phyloP scores from a whole-genome alignment of 805 yeast genomes.

The Lipomyces japonicus region DNA sequence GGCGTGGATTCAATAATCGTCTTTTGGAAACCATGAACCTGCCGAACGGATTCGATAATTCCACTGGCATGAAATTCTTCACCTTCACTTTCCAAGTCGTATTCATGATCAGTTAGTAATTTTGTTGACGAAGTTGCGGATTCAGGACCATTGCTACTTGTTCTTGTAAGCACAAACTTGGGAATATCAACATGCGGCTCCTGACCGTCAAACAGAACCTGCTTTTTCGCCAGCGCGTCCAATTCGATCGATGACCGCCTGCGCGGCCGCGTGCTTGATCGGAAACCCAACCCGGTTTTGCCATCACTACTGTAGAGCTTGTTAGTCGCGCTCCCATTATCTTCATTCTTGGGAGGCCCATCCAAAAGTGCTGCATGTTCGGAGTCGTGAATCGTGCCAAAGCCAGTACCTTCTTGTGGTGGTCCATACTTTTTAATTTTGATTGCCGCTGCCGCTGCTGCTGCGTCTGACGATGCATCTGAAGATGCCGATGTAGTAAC shows the following conservation, averaged over 20 bases:
- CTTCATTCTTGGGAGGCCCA: slow-evolving; percentile 4
- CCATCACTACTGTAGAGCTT: not conserved
- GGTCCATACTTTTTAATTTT: slow-evolving; percentile 1
- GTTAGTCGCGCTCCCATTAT: not conserved
- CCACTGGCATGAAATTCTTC: slow-evolving; percentile 48
- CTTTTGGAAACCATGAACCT: slow-evolving; percentile 77
- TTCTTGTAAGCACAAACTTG: not conserved
- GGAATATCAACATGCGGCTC: not conserved
- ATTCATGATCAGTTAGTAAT: slow-evolving; percentile 9
- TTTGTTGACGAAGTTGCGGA: slow-evolving; percentile 16
- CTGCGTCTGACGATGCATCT: slow-evolving; percentile 4
- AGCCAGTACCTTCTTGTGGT: slow-evolving; percentile 5
- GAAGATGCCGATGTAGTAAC: not conserved
- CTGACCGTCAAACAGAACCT: not conserved
- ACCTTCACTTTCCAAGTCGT: not conserved
- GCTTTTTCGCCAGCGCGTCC: slow-evolving; percentile 7
- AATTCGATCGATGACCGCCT: slow-evolving; percentile 22
- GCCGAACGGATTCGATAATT: slow-evolving; percentile 76
- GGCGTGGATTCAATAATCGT: slow-evolving; percentile 61
- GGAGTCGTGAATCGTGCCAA: slow-evolving; percentile 29
- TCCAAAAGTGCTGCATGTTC: slow-evolving; percentile 29
- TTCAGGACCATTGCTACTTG: slow-evolving; percentile 3
- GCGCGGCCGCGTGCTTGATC: slow-evolving; percentile 1
- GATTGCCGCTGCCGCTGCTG: not conserved
- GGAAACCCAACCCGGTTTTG: not conserved